Evolutionary conservation across 129 eudicot species (phyloP), one percentile per base, ranked within the genome.

Genomic region (Pulicaria dysenterica): DNA sequence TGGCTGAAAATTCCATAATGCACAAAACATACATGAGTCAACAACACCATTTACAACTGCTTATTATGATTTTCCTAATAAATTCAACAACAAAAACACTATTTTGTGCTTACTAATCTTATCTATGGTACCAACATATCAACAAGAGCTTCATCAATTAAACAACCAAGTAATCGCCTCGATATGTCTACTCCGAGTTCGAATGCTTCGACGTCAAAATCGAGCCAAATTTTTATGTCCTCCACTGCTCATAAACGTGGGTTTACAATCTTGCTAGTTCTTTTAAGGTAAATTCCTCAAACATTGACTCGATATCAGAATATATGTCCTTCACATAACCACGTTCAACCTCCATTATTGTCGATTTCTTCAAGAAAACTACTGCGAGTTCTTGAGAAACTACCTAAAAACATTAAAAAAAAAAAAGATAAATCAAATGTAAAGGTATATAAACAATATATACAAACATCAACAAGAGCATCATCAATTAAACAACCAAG

Each of bases 221-320:
- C 91, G 11, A 87, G 83, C 98, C 98, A 94, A 42, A n/a, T 42
- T 85, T 60, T 95, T 84, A 64, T 72, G 54, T 8, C 58, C 59
- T 79, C 84, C 80, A 72, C 91, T 81, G 60, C 99, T 88, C 98
- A 94, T 94, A 81, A 84, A 73, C 47, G 83, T 38, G 91, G 93
- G 70, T 81, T 83, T 48, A 94, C 81, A 45, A 90, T 84, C 76
- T 86, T 82, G 11, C 56, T 61, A 57, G 81, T 53, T 76, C 82
- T 79, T 39, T 96, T 71, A 73, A 46, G 34, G 83, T 80, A 53
- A 82, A 91, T 62, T 84, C 85, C 58, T 84, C 83, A 50, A 90
- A 90, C 97, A 84, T 90, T 9, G 39, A 10, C 77, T 88, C 96
- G 42, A 85, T 70, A 34, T 84, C 70, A 12, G 58, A 49, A 12